Base-by-base conservation (phyloP, 78 protist species). In the Dictyostelium purpureum region DNA sequence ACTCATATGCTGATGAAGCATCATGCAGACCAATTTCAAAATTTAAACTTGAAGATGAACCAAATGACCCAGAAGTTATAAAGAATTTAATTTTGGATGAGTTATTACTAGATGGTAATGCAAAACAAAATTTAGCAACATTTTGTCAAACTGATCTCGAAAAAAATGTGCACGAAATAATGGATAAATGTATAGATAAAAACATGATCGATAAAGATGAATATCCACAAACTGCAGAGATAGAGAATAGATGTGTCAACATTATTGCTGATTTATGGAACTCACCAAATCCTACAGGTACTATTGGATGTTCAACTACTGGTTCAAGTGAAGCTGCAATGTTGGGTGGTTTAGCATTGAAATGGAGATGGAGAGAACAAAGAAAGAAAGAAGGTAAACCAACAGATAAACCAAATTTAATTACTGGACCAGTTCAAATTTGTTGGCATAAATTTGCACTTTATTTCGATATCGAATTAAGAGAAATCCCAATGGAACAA, bases 311-410 rank as follows among this genome's bases (percentile, higher is more conserved):
- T 18, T 63, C 77, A 9, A 80, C 88, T 0, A 70, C 76, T 0
- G 88, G 88, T 61, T 80, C 88, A 4, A 69, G 80, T 38, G 88
- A 80, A n/a, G 88, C 88, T 21, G 76, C 76, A 77, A 80, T 80
- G 47, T 51, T 80, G 45, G 70, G 80, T 37, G 76, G 80, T 38
- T 2, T 80, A 11, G 88, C 88, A 12, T 69, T 80, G 19, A 80
- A 80, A n/a, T 69, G 63, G 76, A 38, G 37, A 52, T 80, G 88
- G 88, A 67, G 76, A 70, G 76, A 80, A 49, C 6, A 21, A 28
- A 80, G 88, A 80, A 80, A 65, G 57, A 35, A 21, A 38, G 57
- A 47, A 21, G 88, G 88, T 6, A 65, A 65, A 80, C 45, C 88
- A 33, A 21, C 26, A 35, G 88, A 80, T 12, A 61, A 40, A n/a